These are phyloP conservation scores for Endothia cerciana DNA, from an alignment of 2,329 filamentous ascomycete species.

Conservation along the genomic window DNA sequence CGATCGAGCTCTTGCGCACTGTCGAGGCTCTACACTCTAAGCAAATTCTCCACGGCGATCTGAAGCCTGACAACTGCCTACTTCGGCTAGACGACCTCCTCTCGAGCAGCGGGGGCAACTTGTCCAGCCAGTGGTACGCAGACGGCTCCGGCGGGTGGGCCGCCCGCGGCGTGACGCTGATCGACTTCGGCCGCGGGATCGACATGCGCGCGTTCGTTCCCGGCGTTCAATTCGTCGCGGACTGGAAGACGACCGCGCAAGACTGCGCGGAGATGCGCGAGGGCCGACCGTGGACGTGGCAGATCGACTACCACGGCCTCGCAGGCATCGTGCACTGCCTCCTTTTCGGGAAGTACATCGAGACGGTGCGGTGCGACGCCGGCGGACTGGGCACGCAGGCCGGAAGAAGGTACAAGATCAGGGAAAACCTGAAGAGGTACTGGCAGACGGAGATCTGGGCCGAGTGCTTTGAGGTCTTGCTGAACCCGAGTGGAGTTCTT, in stretches of 20 bases:
- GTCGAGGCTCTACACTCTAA: constrained; percentile 83
- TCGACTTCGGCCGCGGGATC: constrained; percentile 93
- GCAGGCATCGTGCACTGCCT: constrained; percentile 87
- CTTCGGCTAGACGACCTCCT: constrained; percentile 71
- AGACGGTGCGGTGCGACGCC: constrained; percentile 65
- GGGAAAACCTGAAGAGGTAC: constrained; percentile 87
- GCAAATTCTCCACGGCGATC: constrained; percentile 84
- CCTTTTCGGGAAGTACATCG: constrained; percentile 93
- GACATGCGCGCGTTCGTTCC: constrained; percentile 85
- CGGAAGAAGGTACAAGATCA: constrained; percentile 75
- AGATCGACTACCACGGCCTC: constrained; percentile 94
- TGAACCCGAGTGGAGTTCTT: constrained; percentile 74
- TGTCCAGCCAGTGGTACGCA: constrained; percentile 68
- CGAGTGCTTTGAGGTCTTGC: constrained; percentile 78
- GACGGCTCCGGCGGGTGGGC: constrained; percentile 80
- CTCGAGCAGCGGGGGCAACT: constrained; percentile 42
- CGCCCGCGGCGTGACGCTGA: constrained; percentile 78
- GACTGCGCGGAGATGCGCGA: constrained; percentile 98
- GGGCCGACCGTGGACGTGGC: constrained; percentile 92
- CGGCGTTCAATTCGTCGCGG: constrained; percentile 85
- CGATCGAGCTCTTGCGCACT: constrained; percentile 86
- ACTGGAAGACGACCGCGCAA: constrained; percentile 86
- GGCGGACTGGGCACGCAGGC: constrained; percentile 57
- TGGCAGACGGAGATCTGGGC: constrained; percentile 95
- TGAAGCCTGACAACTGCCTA: constrained; percentile 95